Evolutionary conservation across 306 rosid genomes (phyloP).

Genomic region (Dalbergia cultrata): DNA sequence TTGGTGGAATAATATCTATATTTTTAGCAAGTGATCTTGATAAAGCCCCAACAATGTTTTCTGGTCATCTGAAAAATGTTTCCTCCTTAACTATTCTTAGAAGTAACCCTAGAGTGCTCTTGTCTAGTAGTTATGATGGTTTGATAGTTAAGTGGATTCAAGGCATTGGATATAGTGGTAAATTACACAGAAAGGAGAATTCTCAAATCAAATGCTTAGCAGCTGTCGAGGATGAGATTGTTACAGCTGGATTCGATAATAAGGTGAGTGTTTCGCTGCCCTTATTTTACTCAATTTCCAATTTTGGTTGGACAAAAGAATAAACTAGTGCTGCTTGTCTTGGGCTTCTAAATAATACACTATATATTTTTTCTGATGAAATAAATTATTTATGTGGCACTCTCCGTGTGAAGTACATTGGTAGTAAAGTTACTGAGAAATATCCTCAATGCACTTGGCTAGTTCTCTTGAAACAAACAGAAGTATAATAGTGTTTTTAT

Average conservation of each 20-base stretch:
- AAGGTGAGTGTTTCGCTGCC: constrained; percentile 60
- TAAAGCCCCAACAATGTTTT: constrained; percentile 72
- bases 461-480: too few relatives aligned
- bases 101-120: constrained; percentile 72
- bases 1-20: constrained; percentile 83
- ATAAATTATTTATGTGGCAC: too few relatives aligned
- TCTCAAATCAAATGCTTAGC: constrained; percentile 87
- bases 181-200: constrained; percentile 79
- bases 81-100: constrained; percentile 79
- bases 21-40: constrained; percentile 83
- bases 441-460: too few relatives aligned
- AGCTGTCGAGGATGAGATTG: constrained; percentile 80
- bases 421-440: too few relatives aligned
- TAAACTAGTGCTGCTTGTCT: constrained; percentile 4
- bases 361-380: background rate
- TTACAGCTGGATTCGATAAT: constrained; percentile 88
- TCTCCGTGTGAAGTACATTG: too few relatives aligned
- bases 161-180: constrained; percentile 90
- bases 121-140: constrained; percentile 97
- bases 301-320: constrained; percentile 7
- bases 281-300: constrained; percentile 18
- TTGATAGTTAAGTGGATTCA: constrained; percentile 87
- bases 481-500: too few relatives aligned
- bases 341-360: constrained; percentile 8
- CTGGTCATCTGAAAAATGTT: constrained; percentile 94